A percentile compares a stretch with the other conserved stretches of the same genome.
These are phyloP conservation scores for Phialophora verrucosa DNA, from an alignment of 2,329 filamentous ascomycete genomes.

Conservation along the genomic window DNA sequence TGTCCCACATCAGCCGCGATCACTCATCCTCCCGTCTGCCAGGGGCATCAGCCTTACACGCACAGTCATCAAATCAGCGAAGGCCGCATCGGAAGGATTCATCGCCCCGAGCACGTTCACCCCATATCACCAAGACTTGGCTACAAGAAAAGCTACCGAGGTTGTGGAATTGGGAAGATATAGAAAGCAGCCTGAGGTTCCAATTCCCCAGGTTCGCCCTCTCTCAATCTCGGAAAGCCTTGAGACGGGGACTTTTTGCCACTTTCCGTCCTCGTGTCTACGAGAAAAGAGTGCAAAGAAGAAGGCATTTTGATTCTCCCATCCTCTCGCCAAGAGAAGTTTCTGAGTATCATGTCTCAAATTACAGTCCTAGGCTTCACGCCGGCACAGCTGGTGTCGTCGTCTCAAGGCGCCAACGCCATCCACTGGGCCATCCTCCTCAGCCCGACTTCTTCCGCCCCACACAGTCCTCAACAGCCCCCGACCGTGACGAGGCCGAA, in stretches of 20 bases:
- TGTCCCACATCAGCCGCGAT: neutral
- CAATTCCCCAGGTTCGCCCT: neutral
- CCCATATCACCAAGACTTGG: neutral
- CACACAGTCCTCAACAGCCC: constrained; percentile 1
- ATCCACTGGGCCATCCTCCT: constrained; percentile 34
- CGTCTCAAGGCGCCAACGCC: neutral
- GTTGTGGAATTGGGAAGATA: constrained; percentile 1
- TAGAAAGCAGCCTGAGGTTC: neutral
- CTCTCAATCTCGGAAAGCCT: neutral
- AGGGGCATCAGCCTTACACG: constrained; percentile 12
- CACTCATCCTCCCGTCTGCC: constrained; percentile 9
- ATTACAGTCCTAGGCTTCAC: constrained; percentile 31
- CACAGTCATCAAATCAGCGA: constrained; percentile 12
- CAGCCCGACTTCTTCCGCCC: constrained; percentile 15
- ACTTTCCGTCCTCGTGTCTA: neutral
- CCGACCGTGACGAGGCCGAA: neutral
- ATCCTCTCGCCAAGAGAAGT: neutral
- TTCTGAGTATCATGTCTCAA: constrained; percentile 27
- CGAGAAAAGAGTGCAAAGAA: neutral
- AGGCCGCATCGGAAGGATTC: neutral
- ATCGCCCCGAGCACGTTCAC: neutral
- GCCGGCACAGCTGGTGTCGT: constrained; percentile 7
- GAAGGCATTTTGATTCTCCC: neutral
- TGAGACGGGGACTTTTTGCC: neutral
- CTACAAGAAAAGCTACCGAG: neutral